Evolutionary conservation across 306 rosid species (phyloP), one percentile per base, ranked within the genome.

Genomic region (Lupinus albus): DNA sequence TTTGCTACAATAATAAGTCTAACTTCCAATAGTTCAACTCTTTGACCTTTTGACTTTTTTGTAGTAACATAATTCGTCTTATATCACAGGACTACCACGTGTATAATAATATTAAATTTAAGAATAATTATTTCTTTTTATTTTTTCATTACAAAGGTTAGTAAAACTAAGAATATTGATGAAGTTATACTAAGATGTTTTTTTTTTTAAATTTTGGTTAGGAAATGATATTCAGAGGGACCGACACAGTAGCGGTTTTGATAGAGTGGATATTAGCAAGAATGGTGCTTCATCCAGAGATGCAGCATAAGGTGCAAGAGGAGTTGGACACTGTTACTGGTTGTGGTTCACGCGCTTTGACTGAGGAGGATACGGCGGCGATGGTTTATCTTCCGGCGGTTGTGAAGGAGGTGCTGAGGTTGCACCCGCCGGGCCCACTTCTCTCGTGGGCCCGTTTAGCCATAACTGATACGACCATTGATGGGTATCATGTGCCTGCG

Each of bases 221-320:
- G 96, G 98, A 89, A 86, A 93, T 93, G 96, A 93, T 93, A 68
- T 93, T 93, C 39, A 77, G 99, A 10, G 99, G 97, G 36, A 93
- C 96, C 0, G 96, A 93, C 50, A 90, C 99, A 0, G 90, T 90
- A 59, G 96, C 94, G 3, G 94, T 90, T 52, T 76, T 85, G 67
- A 86, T 88, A 9, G 97, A 93, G 78, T 90, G 99, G 99, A 79
- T 90, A 12, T 63, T 93, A 3, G 97, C 95, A 0, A 86, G 92
- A 73, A 30, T 93, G 83, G 90, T 88, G 47, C 84, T 86, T 38
- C 94, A 88, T 18, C 79, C 76, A 0, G 81, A 88, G 1, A 72
- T 83, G 17, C 99, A 90, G 11, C 68, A 39, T 33, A 82, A 33
- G 76, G 89, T 84, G 11, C 96, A 88, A 2, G 76, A 41, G 1